A percentile compares a stretch with the other conserved stretches of the same genome.
Evolutionary conservation across 495 filamentous ascomycete species (phyloP).

Genomic region (Talaromyces stipitatus): DNA sequence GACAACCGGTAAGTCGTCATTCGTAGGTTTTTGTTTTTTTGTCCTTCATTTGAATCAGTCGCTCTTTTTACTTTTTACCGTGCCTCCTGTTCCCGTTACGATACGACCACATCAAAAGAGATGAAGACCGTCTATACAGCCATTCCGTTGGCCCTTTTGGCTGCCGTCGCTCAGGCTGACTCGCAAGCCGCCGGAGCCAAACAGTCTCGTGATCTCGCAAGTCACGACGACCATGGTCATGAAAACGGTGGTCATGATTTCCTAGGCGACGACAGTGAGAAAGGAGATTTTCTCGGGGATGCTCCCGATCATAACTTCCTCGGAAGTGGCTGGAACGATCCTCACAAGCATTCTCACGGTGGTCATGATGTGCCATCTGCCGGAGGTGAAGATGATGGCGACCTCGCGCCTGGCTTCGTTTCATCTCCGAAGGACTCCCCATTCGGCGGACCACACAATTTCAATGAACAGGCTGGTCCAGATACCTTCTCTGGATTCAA

Average conservation of each 20-base stretch:
- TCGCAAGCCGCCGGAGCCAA: conserved; percentile 11
- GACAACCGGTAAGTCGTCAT: conserved; percentile 3
- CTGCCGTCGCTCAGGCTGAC: conserved; percentile 27
- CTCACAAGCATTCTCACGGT: background rate
- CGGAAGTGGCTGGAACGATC: background rate
- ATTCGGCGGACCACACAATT: background rate
- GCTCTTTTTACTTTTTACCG: conserved; percentile 19
- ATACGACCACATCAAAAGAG: conserved; percentile 10
- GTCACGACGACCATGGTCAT: background rate
- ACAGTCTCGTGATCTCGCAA: background rate
- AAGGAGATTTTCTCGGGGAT: background rate
- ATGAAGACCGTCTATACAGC: conserved; percentile 37
- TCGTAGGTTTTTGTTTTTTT: conserved; percentile 5
- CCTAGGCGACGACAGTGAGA: conserved; percentile 3
- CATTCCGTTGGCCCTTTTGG: conserved; percentile 33
- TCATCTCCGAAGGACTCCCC: background rate
- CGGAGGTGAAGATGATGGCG: background rate
- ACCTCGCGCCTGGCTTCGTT: background rate
- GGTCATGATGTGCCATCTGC: background rate
- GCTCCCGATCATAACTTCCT: conserved; percentile 2
- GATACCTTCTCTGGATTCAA: background rate
- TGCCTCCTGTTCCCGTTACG: background rate
- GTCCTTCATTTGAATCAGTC: conserved; percentile 12
- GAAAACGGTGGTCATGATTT: background rate
- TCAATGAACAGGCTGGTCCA: conserved; percentile 2